Percentiles rank a stretch among this genome's conserved stretches.
Conservation (phyloP, 1,284 basidiomycete species). For the Marasmius fiardii region DNA sequence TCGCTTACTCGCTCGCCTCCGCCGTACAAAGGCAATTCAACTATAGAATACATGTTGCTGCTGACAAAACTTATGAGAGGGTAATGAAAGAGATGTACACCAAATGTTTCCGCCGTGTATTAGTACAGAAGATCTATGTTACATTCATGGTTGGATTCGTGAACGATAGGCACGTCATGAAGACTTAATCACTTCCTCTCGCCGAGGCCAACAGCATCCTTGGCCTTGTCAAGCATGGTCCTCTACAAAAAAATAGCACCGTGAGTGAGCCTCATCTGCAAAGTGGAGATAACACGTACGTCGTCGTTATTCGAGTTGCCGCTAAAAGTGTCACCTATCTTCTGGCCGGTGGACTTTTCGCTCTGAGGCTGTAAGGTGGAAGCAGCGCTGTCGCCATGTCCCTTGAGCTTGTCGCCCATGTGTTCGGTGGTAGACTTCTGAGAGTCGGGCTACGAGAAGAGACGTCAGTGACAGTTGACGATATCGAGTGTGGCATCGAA, state of each 20-base stretch:
- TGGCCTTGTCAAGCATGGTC: constrained; percentile 45
- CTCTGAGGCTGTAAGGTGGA: constrained; percentile 16
- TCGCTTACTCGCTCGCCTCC: too few species aligned
- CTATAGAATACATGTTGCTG: too few species aligned
- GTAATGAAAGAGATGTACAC: too few species aligned
- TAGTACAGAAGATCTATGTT: neutral
- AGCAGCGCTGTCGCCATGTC: neutral
- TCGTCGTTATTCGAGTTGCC: constrained; percentile 38
- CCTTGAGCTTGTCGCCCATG: constrained; percentile 7
- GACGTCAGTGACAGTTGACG: neutral
- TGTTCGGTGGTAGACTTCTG: constrained; percentile 4
- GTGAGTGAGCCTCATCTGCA: too few species aligned
- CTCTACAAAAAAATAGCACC: constrained; percentile 23
- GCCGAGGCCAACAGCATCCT: constrained; percentile 46
- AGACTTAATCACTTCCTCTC: constrained; percentile 27
- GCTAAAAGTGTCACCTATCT: constrained; percentile 37
- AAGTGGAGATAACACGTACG: constrained; percentile 19
- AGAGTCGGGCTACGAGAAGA: neutral
- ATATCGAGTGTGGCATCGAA: neutral
- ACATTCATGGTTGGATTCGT: neutral
- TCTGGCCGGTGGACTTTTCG: constrained; percentile 15
- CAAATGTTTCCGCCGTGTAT: too few species aligned
- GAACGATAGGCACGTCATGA: too few species aligned
- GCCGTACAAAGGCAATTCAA: too few species aligned
- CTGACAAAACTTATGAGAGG: too few species aligned